Percentiles rank a stretch among this genome's conserved stretches.
Evolutionary conservation across 2,329 filamentous ascomycete genomes (phyloP).

Genomic region (Trichoderma sp.): DNA sequence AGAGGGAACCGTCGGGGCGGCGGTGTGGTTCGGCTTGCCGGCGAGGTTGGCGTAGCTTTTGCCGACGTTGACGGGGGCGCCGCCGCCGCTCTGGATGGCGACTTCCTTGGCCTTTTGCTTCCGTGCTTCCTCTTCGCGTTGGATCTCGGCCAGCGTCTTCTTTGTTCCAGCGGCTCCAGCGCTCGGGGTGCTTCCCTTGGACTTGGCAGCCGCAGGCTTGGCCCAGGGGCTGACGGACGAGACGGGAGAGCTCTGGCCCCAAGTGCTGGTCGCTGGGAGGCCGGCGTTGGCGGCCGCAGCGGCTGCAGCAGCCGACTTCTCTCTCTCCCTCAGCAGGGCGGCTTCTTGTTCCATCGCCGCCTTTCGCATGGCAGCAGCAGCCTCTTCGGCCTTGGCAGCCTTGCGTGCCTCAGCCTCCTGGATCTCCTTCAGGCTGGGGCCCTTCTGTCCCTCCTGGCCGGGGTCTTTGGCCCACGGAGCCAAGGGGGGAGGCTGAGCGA

Average conservation of each 20-base stretch:
- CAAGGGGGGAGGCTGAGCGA: constrained; percentile 66
- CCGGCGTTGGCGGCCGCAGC: constrained; percentile 67
- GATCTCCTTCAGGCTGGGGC: constrained; percentile 92
- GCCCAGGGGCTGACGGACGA: constrained; percentile 68
- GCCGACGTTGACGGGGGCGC: constrained; percentile 51
- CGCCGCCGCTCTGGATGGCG: constrained; percentile 48
- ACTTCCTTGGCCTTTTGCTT: constrained; percentile 72
- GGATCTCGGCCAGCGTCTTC: constrained; percentile 94
- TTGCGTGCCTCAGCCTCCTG: constrained; percentile 94
- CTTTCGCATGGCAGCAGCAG: constrained; percentile 75
- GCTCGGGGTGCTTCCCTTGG: constrained; percentile 44
- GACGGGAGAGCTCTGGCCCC: constrained; percentile 78
- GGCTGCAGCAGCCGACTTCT: constrained; percentile 51
- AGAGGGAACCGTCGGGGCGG: constrained; percentile 39
- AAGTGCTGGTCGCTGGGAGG: constrained; percentile 84
- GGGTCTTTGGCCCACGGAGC: constrained; percentile 95
- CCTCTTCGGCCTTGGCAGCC: constrained; percentile 84
- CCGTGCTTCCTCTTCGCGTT: constrained; percentile 81
- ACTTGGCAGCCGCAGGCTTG: constrained; percentile 60
- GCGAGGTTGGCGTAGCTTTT: constrained; percentile 97
- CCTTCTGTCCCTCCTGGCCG: constrained; percentile 69
- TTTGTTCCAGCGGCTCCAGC: constrained; percentile 53
- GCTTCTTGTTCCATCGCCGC: constrained; percentile 79
- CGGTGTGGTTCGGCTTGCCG: constrained; percentile 62
- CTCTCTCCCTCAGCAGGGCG: constrained; percentile 61